A percentile compares a stretch with the other conserved stretches of the same genome.
Conservation (phyloP, 306 rosid genomes). For the Fragaria iinumae region DNA sequence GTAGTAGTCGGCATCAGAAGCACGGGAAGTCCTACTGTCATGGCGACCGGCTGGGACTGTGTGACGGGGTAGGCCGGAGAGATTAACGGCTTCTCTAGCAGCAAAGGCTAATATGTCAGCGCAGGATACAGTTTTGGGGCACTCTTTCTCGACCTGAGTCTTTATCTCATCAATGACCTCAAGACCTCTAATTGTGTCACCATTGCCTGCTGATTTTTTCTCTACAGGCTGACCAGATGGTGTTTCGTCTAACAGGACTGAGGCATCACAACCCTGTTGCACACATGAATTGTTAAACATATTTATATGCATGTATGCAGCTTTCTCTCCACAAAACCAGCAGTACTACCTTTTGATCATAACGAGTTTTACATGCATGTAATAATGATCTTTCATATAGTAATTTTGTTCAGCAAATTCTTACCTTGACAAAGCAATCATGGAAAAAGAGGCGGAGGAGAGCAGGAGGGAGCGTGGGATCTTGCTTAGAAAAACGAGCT, state of each 20-base stretch:
- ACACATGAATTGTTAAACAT: background rate
- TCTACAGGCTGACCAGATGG: constrained; percentile 41
- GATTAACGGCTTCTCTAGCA: constrained; percentile 31
- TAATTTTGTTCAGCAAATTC: background rate
- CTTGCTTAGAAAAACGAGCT: background rate
- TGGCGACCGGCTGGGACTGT: constrained; percentile 44
- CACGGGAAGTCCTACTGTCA: constrained; percentile 43
- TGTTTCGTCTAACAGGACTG: constrained; percentile 54
- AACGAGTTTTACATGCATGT: no score
- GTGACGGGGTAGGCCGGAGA: constrained; percentile 33
- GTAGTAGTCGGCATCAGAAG: constrained; percentile 20
- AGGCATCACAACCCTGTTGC: constrained; percentile 52
- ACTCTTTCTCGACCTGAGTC: constrained; percentile 38
- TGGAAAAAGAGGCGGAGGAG: constrained; percentile 68
- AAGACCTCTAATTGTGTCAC: constrained; percentile 36
- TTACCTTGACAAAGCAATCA: constrained; percentile 71
- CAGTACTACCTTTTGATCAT: background rate
- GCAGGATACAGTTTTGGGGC: constrained; percentile 65
- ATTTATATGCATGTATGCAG: no score
- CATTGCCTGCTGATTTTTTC: constrained; percentile 44
- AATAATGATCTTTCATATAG: no score
- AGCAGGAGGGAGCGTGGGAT: constrained; percentile 34
- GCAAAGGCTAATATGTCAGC: constrained; percentile 55
- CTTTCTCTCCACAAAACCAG: background rate
- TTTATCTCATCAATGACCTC: constrained; percentile 63